These are phyloP conservation scores for Annulohypoxylon moriforme DNA, from an alignment of 495 filamentous ascomycete genomes.

Conservation along the genomic window DNA sequence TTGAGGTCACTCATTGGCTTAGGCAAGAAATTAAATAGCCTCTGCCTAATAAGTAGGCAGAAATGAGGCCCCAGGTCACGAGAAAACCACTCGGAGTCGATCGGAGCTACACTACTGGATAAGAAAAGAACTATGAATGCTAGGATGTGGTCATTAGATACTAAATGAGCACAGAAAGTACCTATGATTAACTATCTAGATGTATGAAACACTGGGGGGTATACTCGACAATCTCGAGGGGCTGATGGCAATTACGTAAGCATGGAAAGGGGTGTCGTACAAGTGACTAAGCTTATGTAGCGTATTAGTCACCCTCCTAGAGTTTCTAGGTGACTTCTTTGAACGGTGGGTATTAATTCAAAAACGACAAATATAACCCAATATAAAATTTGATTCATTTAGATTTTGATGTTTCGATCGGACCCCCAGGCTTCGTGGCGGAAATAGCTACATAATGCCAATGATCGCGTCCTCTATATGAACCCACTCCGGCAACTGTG, in stretches of 20 bases:
- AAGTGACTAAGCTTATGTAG: background rate
- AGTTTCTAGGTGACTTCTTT: background rate
- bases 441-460: slow-evolving; percentile 55
- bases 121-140: too few relatives aligned
- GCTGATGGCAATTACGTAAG: background rate
- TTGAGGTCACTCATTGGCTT: too few relatives aligned
- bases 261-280: background rate
- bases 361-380: background rate
- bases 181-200: too few relatives aligned
- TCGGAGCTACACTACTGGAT: too few relatives aligned
- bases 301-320: background rate
- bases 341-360: background rate
- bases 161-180: too few relatives aligned
- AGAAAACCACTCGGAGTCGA: too few relatives aligned
- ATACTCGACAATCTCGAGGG: background rate
- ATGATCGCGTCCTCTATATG: slow-evolving; percentile 49
- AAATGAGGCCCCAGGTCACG: too few relatives aligned
- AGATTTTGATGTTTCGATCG: slow-evolving; percentile 42
- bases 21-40: too few relatives aligned
- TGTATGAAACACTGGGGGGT: too few relatives aligned
- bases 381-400: slow-evolving; percentile 19
- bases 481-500: slow-evolving; percentile 58
- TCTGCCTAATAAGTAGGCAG: too few relatives aligned
- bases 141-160: too few relatives aligned
- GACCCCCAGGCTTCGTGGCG: slow-evolving; percentile 49